A percentile compares a stretch with the other conserved stretches of the same genome.
phyloP scores from a whole-genome alignment of 2,329 filamentous ascomycete species.

The Dendryphion nanum region DNA sequence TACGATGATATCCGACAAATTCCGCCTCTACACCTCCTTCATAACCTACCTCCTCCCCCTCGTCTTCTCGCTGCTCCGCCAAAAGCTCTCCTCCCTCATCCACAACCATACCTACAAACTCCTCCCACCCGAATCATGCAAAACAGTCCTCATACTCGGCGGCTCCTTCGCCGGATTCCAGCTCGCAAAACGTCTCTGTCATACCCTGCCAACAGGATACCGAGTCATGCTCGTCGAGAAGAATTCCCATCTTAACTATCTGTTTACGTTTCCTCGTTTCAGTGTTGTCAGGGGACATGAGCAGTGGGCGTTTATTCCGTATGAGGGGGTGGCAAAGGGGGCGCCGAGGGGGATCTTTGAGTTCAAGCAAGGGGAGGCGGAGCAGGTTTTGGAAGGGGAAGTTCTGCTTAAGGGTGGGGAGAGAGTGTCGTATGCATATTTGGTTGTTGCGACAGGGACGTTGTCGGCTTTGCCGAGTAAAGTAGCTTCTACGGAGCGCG shows the following conservation, averaged over 20 bases:
- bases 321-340: constrained; percentile 39
- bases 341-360: constrained; percentile 35
- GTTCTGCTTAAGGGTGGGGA: constrained; percentile 47
- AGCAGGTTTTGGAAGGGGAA: constrained; percentile 34
- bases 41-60: constrained; percentile 6
- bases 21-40: constrained; percentile 27
- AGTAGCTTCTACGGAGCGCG: constrained; percentile 44
- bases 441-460: constrained; percentile 60
- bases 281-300: constrained; percentile 58
- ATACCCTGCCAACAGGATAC: constrained; percentile 50
- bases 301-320: constrained; percentile 61
- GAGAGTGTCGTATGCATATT: constrained; percentile 53
- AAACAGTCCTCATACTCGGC: constrained; percentile 57
- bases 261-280: constrained; percentile 60
- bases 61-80: constrained; percentile 4
- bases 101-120: constrained; percentile 11
- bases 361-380: constrained; percentile 47
- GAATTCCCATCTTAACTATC: constrained; percentile 61
- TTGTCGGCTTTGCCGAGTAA: constrained; percentile 50
- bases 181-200: constrained; percentile 49
- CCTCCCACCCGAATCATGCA: constrained; percentile 10
- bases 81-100: constrained; percentile 5
- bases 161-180: constrained; percentile 59
- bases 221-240: constrained; percentile 58
- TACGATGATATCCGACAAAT: constrained; percentile 5